Evolutionary conservation across 1,284 basidiomycete genomes (phyloP), one percentile per base, ranked within the genome.

Genomic region (Trichosporon faecale): DNA sequence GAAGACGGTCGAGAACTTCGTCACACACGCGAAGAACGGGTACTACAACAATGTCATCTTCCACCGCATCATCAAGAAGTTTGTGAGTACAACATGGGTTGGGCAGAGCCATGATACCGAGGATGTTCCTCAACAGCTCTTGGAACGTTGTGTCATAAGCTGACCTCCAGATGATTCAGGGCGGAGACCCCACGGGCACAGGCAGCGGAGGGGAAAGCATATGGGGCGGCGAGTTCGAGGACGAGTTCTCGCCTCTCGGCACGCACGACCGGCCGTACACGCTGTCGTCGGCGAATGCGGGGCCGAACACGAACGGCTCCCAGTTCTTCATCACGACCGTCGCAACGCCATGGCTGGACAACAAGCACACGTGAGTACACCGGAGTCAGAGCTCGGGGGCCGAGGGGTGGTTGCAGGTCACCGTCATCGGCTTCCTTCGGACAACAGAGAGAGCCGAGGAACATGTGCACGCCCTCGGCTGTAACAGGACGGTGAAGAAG

Each of bases 271-370:
- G 94, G 89, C 95, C 96, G 0, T 98, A 98, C 80, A 97, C 93
- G n/a, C 87, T 99, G 65, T 95, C 93, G 78, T 98, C 98, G 95
- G 97, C 97, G n/a, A 99, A 99, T 73, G 83, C 83, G 4, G 81
- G 97, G 0, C 91, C 94, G 0, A 87, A 87, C 67, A 99, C 97
- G 49, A 99, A 99, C 80, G 97, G 85, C 9, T 83, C 77, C 3
- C 96, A 99, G 82, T 99, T 99, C 86, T 99, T 99, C 85, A 95
- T 99, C 81, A 99, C 97, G 2, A 98, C 95, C 2, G 95, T 91
- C 1, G 91, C 95, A 12, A 94, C 93, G 5, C 94, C 95, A 7
- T 98, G 95, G 94, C 85, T 99, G 67, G 86, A 88, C 72, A 82
- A 85, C 70, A 88, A 88, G 78, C 87, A 88, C 74, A 85, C 84